These are phyloP conservation scores for Fusarium chuoi DNA, from an alignment of 2,329 filamentous ascomycete genomes.

Conservation along the genomic window DNA sequence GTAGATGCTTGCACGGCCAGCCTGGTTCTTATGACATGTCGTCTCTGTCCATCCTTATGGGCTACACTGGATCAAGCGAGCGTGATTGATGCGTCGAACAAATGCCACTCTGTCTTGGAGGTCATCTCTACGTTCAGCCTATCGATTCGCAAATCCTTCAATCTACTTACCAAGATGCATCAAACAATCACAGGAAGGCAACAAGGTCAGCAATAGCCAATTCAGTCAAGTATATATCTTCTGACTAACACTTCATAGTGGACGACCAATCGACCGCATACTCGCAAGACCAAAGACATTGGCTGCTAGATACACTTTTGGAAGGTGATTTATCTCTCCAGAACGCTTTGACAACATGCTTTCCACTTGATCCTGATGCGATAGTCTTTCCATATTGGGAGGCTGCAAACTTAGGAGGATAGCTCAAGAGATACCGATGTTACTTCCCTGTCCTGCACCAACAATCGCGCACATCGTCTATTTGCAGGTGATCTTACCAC, in stretches of 20 bases:
- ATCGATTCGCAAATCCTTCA: background rate
- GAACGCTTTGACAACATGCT: background rate
- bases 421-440: fast-evolving
- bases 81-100: background rate
- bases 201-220: background rate
- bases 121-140: background rate
- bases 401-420: background rate
- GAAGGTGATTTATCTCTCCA: background rate
- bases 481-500: background rate
- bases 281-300: background rate
- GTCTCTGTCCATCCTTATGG: background rate
- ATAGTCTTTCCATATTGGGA: background rate
- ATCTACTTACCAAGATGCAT: background rate
- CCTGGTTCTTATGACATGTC: background rate
- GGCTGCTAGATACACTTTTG: background rate
- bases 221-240: fast-evolving
- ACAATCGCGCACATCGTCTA: background rate
- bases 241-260: fast-evolving
- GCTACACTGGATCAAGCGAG: background rate
- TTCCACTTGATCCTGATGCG: background rate
- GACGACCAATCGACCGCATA: too few relatives aligned
- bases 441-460: background rate
- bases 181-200: background rate
- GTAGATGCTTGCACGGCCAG: background rate
- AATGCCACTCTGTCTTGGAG: background rate